Conservation (phyloP, 495 filamentous ascomycete genomes). For the Symbiotaphrina buchneri region DNA sequence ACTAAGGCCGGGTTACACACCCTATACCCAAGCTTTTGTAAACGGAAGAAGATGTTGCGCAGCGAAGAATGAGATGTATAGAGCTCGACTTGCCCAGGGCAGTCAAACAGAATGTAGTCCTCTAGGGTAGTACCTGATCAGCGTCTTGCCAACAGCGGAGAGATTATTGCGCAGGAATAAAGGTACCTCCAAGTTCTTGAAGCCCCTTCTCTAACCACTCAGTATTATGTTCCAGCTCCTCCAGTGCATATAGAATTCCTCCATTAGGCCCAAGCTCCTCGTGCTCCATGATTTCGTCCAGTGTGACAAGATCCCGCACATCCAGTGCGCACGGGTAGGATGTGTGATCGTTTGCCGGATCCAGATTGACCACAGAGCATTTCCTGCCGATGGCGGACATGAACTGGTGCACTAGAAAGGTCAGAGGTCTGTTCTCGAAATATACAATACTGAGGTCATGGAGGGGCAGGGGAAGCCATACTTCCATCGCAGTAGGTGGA, state of each 20-base stretch:
- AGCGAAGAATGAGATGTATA: slow-evolving; percentile 86
- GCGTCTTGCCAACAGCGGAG: not conserved
- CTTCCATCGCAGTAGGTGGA: slow-evolving; percentile 94
- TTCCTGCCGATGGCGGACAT: slow-evolving; percentile 82
- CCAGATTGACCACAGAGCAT: slow-evolving; percentile 87
- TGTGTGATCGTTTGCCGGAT: slow-evolving; percentile 81
- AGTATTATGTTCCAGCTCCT: slow-evolving; percentile 81
- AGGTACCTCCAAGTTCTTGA: slow-evolving; percentile 38
- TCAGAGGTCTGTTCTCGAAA: not conserved
- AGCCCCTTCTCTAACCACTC: slow-evolving; percentile 73
- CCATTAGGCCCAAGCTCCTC: slow-evolving; percentile 86
- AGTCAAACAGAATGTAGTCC: slow-evolving; percentile 90
- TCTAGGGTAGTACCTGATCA: slow-evolving; percentile 20
- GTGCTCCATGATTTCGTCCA: slow-evolving; percentile 91
- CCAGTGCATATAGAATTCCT: slow-evolving; percentile 75
- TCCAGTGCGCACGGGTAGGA: slow-evolving; percentile 72
- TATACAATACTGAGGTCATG: not conserved
- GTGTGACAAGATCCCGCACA: slow-evolving; percentile 63
- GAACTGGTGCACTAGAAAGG: slow-evolving; percentile 62
- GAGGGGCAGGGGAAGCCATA: slow-evolving; percentile 13
- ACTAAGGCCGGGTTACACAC: slow-evolving; percentile 25
- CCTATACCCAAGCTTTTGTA: slow-evolving; percentile 84
- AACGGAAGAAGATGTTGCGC: slow-evolving; percentile 68
- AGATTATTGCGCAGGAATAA: no score
- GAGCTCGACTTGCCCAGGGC: slow-evolving; percentile 88